Evolutionary conservation across 768 basidiomycete genomes (phyloP).

Genomic region (Chlorophyllum brunneum): DNA sequence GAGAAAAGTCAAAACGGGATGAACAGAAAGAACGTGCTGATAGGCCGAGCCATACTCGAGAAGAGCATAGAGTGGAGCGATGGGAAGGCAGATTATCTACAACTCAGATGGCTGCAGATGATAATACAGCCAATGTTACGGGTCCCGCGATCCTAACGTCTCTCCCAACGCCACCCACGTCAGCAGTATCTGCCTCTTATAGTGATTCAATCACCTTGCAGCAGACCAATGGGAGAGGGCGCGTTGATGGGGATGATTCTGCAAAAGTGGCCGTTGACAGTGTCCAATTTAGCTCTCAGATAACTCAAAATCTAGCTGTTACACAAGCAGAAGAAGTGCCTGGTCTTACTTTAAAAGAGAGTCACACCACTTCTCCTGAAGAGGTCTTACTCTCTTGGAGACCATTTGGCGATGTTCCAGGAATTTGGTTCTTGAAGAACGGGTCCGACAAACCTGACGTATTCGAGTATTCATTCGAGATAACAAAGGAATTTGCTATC

Average conservation of each 20-base stretch:
- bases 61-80: too few species aligned
- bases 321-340: too few species aligned
- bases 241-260: too few species aligned
- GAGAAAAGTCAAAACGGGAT: not conserved
- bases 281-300: too few species aligned
- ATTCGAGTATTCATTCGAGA: slow-evolving; percentile 31
- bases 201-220: too few species aligned
- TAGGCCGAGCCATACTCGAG: not conserved
- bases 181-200: too few species aligned
- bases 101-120: not conserved
- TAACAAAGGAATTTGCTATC: slow-evolving; percentile 30
- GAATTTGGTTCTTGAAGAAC: slow-evolving; percentile 34
- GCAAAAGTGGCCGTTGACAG: too few species aligned
- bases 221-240: too few species aligned
- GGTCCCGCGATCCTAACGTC: too few species aligned
- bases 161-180: too few species aligned
- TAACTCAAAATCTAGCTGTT: too few species aligned
- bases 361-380: not conserved
- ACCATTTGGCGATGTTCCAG: slow-evolving; percentile 35
- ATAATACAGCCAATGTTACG: too few species aligned
- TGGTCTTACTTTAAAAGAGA: not conserved
- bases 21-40: not conserved
- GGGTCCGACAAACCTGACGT: slow-evolving; percentile 30
- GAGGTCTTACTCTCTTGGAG: not conserved
- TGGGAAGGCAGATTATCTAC: not conserved